Conservation (phyloP, 371 early-diverging fungal species). For the Coemansia linderi region DNA sequence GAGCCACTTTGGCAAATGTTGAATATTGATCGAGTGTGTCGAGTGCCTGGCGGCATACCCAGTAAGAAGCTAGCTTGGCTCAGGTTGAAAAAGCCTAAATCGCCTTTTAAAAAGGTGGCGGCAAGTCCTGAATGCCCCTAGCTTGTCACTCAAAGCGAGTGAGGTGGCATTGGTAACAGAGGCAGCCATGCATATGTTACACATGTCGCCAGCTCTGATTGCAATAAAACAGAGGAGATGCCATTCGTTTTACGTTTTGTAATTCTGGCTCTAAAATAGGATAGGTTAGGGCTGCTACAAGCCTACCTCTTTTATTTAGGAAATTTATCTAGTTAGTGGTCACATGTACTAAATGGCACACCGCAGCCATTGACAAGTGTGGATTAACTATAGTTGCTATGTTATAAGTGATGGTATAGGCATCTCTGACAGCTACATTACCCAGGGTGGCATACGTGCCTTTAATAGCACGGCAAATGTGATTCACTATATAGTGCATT, state of each 20-base stretch:
- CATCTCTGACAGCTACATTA: background rate
- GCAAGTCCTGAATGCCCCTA: background rate
- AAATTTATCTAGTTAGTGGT: background rate
- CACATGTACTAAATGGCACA: slow-evolving; percentile 2
- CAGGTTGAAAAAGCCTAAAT: background rate
- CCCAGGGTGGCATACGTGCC: too few relatives aligned
- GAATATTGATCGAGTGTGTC: background rate
- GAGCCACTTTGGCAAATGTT: background rate
- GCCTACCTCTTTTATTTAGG: background rate
- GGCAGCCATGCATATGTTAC: slow-evolving; percentile 3
- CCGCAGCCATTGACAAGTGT: slow-evolving; percentile 2
- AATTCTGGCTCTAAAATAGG: background rate
- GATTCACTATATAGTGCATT: background rate
- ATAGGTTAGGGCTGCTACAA: background rate
- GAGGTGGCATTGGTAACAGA: slow-evolving; percentile 3
- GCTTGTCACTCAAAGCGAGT: background rate
- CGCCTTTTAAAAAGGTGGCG: background rate
- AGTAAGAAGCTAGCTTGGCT: background rate
- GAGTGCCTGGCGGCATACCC: background rate
- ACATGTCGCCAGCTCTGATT: background rate
- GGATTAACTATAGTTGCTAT: background rate
- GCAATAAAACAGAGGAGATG: background rate
- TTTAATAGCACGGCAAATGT: background rate
- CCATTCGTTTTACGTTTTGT: background rate
- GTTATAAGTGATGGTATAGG: background rate